Evolutionary conservation across 768 basidiomycete species (phyloP), one percentile per base, ranked within the genome.

Genomic region (Naganishia vishniacii): DNA sequence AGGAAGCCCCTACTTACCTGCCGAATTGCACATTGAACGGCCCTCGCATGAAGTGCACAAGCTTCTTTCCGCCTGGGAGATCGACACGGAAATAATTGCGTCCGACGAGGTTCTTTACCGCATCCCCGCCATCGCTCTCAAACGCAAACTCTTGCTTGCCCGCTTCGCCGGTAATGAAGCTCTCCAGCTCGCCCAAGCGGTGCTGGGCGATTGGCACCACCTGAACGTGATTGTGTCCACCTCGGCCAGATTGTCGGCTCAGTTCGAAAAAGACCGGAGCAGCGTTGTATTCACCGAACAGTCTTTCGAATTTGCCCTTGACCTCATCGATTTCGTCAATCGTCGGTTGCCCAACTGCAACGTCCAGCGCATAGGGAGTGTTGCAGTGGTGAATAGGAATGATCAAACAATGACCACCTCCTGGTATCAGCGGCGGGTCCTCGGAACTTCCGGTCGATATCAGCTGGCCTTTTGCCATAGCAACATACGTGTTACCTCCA

Each of bases 381-480:
- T 89, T 89, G 72, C 89, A 91, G 77, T 99, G 95, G 0, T 88
- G 85, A 61, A 78, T 77, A 32, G 77, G 77, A 37, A 78, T 77
- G 72, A 99, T 80, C 80, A 99, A 83, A 40, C 94, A 86, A 74
- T 99, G 95, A 0, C 95, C 95, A 23, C 95, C 95, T 20, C 95
- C 95, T 1, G 95, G 95, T 23, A 98, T 87, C 11, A 72, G 62
- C 16, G 73, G 75, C 37, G 73, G 73, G n/a, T 70, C 62, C 37
- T 65, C 67, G 73, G 69, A 68, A 77, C 68, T 69, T 13, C 83
- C 81, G 47, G 91, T 93, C 18, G 89, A 88, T 46, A 90, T 83
- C 45, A 98, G 86, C 75, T 94, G 91, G 2, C 95, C 95, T 75
- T 95, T 98, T 0, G 95, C 89, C n/a, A 98, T 79, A 0, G 95